Conservation (phyloP, 441 rosid species). For the Pelargonium fulgidum region DNA sequence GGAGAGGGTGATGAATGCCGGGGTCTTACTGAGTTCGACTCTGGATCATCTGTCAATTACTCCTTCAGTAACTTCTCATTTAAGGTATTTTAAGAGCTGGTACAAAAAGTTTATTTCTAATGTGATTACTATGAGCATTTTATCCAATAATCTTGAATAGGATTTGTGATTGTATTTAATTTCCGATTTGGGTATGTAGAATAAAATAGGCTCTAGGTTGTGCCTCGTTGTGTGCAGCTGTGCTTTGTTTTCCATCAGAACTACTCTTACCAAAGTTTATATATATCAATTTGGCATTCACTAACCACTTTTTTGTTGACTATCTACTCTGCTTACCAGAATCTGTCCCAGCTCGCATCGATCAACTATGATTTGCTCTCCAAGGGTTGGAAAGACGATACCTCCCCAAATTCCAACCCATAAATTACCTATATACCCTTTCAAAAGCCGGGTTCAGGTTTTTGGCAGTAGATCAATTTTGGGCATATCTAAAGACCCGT, state of each 20-base stretch:
- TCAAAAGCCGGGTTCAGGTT: constrained; percentile 17
- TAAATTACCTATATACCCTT: constrained; percentile 22
- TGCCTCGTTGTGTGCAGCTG: too few relatives aligned
- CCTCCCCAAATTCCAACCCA: constrained; percentile 39
- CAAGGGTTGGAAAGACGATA: constrained; percentile 92
- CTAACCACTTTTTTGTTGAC: not conserved
- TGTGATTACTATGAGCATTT: too few relatives aligned
- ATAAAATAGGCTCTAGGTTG: too few relatives aligned
- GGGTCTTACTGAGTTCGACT: constrained; percentile 66
- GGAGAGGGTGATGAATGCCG: constrained; percentile 78
- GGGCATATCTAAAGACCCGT: constrained; percentile 20
- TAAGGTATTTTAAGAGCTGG: constrained; percentile 48
- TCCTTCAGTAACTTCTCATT: constrained; percentile 97
- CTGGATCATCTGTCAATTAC: constrained; percentile 65
- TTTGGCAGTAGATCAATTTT: constrained; percentile 21
- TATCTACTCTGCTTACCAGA: constrained; percentile 34
- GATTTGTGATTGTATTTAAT: too few relatives aligned
- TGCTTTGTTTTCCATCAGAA: too few relatives aligned
- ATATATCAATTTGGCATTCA: not conserved
- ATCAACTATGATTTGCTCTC: constrained; percentile 97
- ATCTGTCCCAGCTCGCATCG: constrained; percentile 91
- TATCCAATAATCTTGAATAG: too few relatives aligned
- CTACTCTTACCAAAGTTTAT: too few relatives aligned
- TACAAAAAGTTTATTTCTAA: not conserved
- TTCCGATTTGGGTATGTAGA: too few relatives aligned